Evolutionary conservation across 1,284 basidiomycete species (phyloP), one percentile per base, ranked within the genome.

Genomic region (Trichosporon sp.): DNA sequence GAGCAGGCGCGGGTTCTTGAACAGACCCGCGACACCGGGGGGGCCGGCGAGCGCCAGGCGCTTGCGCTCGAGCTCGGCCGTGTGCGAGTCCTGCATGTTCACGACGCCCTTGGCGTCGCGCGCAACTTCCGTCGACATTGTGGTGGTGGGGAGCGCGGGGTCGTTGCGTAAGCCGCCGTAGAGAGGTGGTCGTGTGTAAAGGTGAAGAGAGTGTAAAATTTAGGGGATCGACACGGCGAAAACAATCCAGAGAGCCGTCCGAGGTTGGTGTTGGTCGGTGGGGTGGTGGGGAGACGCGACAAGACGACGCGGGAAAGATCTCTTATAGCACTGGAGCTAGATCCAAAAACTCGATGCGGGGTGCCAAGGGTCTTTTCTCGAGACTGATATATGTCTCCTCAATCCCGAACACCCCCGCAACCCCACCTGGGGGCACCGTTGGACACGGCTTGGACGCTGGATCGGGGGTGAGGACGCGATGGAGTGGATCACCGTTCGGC

Each of bases 21-120:
- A 18, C 1, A 75, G 68, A 11, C 74, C 74, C 3, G 71, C 60
- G 4, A 71, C 67, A 12, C 74, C 74, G 2, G 65, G n/a, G 0
- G 70, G 68, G 4, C 70, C 74, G 6, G 72, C 68, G 35, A 72
- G 65, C 35, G 38, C 27, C 58, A 64, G 34, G 23, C 71, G 68
- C 65, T 42, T 62, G 9, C 21, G 44, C 25, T 70, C 70, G 25
- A 68, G 7, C 4, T 68, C 69, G 56, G 65, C 29, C 35, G 51
- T 53, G 62, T 35, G 62, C 53, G 51, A 34, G 62, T 35, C 8
- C 62, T 63, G 62, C 27, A 31, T 18, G 23, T 23, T 13, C 21
- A 34, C 7, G 15, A n/a, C 29, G 27, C 27, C 56, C 56, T 60
- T 60, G 27, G 29, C 23, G 56, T 60, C 56, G 27, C 8, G 18